Conservation (phyloP, 768 basidiomycete genomes). For the Kwoniella sp. region DNA sequence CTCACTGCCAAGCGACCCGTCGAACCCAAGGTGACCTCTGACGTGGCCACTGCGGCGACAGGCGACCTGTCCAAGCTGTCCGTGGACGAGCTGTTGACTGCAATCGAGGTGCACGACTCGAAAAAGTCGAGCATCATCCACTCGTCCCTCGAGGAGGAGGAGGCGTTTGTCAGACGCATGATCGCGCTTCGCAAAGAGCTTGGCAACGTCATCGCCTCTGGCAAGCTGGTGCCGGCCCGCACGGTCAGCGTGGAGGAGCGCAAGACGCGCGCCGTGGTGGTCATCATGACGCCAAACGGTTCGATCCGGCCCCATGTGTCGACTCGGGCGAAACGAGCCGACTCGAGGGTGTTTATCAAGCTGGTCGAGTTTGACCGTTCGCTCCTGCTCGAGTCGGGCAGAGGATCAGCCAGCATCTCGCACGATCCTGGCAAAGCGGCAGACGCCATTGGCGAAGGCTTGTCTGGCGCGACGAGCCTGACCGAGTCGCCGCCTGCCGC, state of each 20-base stretch:
- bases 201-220: conserved; percentile 28
- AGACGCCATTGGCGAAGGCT: background rate
- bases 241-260: conserved; percentile 24
- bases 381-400: conserved; percentile 9
- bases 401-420: background rate
- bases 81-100: conserved; percentile 38
- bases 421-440: background rate
- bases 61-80: conserved; percentile 38
- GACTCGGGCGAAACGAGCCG: conserved; percentile 38
- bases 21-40: conserved; percentile 17
- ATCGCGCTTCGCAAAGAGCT: conserved; percentile 39
- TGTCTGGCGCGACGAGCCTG: background rate
- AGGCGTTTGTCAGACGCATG: conserved; percentile 34
- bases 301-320: conserved; percentile 38
- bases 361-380: conserved; percentile 39
- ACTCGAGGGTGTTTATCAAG: conserved; percentile 44
- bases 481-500: background rate
- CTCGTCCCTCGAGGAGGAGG: conserved; percentile 35
- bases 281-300: conserved; percentile 45
- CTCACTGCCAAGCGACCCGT: conserved; percentile 39
- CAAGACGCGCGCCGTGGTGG: conserved; percentile 30
- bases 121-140: conserved; percentile 27
- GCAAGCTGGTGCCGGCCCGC: conserved; percentile 33
- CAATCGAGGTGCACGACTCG: conserved; percentile 38
- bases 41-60: background rate